A percentile compares a stretch with the other conserved stretches of the same genome.
Conservation (phyloP, 495 filamentous ascomycete genomes). For the Thermothielavioides terrestris region DNA sequence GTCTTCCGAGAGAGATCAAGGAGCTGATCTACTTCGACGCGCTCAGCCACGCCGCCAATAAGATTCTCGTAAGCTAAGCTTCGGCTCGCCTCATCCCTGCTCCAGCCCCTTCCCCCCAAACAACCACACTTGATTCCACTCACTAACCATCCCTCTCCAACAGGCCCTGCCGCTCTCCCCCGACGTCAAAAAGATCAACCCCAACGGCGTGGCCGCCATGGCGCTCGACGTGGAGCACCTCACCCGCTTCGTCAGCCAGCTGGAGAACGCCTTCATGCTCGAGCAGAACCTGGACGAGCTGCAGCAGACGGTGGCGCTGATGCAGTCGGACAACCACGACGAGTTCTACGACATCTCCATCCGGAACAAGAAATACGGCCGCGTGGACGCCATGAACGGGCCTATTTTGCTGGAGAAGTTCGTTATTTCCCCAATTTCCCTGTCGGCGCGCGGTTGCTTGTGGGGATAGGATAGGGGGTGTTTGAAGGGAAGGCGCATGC, state of each 20-base stretch:
- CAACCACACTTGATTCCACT: neutral
- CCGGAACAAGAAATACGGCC: slow-evolving; percentile 83
- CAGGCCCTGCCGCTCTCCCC: slow-evolving; percentile 74
- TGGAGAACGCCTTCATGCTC: slow-evolving; percentile 69
- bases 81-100: neutral
- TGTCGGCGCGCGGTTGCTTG: neutral
- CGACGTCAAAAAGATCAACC: slow-evolving; percentile 75
- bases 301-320: slow-evolving; percentile 76
- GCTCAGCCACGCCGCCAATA: slow-evolving; percentile 76
- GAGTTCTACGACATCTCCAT: slow-evolving; percentile 88
- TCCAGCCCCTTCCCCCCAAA: neutral
- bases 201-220: slow-evolving; percentile 72
- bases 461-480: neutral
- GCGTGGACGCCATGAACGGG: slow-evolving; percentile 83
- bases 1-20: slow-evolving; percentile 88
- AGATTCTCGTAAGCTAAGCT: slow-evolving; percentile 57
- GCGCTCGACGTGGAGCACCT: slow-evolving; percentile 77
- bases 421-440: neutral
- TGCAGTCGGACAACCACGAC: slow-evolving; percentile 81
- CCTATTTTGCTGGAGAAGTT: slow-evolving; percentile 84
- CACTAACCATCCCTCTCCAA: neutral
- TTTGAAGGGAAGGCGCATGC: neutral
- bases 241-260: slow-evolving; percentile 70
- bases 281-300: slow-evolving; percentile 84
- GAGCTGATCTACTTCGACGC: slow-evolving; percentile 97